Percentiles rank a stretch among this genome's conserved stretches.
Evolutionary conservation across 495 filamentous ascomycete genomes (phyloP).

Genomic region (Talaromyces thailandensis): DNA sequence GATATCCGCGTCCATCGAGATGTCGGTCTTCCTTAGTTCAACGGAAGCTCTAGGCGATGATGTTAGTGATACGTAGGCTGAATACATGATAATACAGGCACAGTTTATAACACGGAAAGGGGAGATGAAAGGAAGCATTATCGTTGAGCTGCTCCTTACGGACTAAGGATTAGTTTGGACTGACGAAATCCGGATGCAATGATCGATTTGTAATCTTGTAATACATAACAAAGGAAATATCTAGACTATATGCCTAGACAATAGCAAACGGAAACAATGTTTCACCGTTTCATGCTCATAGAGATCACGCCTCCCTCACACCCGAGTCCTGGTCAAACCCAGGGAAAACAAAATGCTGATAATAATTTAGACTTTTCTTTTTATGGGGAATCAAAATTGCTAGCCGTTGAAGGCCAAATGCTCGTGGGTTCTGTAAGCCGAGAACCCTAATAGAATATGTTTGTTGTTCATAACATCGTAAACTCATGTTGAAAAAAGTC

Average conservation of each 20-base stretch:
- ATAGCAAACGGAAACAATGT: background rate
- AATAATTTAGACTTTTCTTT: conserved; percentile 38
- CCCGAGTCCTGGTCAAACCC: background rate
- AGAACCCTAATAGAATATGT: conserved; percentile 27
- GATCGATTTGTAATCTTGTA: background rate
- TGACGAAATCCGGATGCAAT: background rate
- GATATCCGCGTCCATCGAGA: background rate
- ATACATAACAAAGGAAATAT: background rate
- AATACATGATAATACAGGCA: no score
- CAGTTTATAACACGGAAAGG: background rate
- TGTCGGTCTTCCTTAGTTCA: background rate
- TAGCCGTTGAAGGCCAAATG: conserved; percentile 59
- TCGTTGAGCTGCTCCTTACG: background rate
- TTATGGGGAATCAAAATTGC: conserved; percentile 9
- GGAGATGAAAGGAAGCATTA: background rate
- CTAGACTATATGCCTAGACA: background rate
- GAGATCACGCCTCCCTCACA: background rate
- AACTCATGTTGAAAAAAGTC: conserved; percentile 54
- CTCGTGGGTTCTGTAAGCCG: conserved; percentile 40
- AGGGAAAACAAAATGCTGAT: conserved; percentile 18
- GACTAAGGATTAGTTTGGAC: background rate
- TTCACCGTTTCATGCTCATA: background rate
- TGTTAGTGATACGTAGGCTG: no score
- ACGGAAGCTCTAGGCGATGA: no score
- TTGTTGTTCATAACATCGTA: conserved; percentile 53